phyloP scores from a whole-genome alignment of 139 green algal species.

The Closterium sp. region DNA sequence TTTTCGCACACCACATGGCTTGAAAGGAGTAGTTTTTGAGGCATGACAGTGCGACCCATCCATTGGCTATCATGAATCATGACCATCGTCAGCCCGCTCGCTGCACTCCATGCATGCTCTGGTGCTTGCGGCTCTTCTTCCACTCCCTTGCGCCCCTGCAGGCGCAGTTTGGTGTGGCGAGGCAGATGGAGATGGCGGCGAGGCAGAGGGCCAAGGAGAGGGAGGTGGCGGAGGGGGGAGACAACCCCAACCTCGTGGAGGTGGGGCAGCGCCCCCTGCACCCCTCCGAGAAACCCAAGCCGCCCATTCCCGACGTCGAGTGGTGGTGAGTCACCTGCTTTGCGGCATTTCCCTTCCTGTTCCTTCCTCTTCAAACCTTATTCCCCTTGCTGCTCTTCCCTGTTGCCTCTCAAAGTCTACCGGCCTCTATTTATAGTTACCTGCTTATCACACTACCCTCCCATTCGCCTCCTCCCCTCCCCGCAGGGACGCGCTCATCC shows the following conservation, averaged over 20 bases:
- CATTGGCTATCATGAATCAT: too few relatives aligned
- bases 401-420: background rate
- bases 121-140: background rate
- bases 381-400: background rate
- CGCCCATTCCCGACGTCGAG: slow-evolving; percentile 51
- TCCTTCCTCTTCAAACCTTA: background rate
- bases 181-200: slow-evolving; percentile 23
- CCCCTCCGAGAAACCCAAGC: slow-evolving; percentile 38
- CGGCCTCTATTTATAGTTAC: background rate
- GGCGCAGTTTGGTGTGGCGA: slow-evolving; percentile 39
- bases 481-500: too few relatives aligned
- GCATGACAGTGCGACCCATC: too few relatives aligned
- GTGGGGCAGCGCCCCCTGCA: slow-evolving; percentile 5
- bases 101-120: background rate
- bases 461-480: too few relatives aligned
- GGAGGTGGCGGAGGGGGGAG: slow-evolving; percentile 5
- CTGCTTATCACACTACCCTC: background rate
- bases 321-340: slow-evolving; percentile 48
- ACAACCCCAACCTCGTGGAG: slow-evolving; percentile 50
- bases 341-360: too few relatives aligned
- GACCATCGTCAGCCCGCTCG: background rate
- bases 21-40: too few relatives aligned
- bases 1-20: too few relatives aligned
- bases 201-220: slow-evolving; percentile 11
- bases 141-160: background rate